Conservation (phyloP, 352 stramenopile species). For the Globisporangium abappressorium region DNA sequence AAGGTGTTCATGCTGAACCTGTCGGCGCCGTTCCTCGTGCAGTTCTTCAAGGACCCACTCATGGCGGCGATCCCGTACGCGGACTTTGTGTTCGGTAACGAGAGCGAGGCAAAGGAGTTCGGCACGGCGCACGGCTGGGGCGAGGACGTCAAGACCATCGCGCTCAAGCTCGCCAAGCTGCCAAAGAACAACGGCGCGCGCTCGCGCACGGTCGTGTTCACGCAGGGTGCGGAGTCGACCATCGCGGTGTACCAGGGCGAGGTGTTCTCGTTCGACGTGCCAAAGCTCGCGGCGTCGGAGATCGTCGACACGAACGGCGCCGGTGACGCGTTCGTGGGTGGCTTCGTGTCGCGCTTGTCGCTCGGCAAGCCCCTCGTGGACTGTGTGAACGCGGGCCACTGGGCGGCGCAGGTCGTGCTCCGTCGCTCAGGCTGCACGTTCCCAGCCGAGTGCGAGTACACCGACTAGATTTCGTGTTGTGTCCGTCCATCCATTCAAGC, state of each 20-base stretch:
- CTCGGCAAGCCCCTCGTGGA: constrained; percentile 83
- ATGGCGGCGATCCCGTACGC: constrained; percentile 92
- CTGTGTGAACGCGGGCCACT: constrained; percentile 97
- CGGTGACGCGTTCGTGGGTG: constrained; percentile 98
- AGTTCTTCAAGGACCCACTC: constrained; percentile 98
- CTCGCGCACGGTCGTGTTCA: constrained; percentile 97
- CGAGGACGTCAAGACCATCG: constrained; percentile 87
- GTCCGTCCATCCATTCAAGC: not conserved
- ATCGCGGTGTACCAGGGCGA: constrained; percentile 95
- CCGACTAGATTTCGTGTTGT: constrained; percentile 43
- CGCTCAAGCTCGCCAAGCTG: constrained; percentile 90
- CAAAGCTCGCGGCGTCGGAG: constrained; percentile 77
- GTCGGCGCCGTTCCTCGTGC: constrained; percentile 97
- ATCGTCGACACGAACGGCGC: constrained; percentile 99
- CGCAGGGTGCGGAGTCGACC: constrained; percentile 94
- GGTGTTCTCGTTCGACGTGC: constrained; percentile 92
- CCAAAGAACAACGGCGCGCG: constrained; percentile 92
- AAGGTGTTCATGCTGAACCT: constrained; percentile 98
- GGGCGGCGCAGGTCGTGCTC: constrained; percentile 96
- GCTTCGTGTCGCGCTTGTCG: constrained; percentile 95
- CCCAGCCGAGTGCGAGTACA: constrained; percentile 90
- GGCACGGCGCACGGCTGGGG: constrained; percentile 89
- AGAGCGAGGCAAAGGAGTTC: constrained; percentile 97
- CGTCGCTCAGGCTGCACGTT: constrained; percentile 96
- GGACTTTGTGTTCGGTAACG: constrained; percentile 99